Evolutionary conservation across 2,329 filamentous ascomycete species (phyloP).

Genomic region (Sphaerostilbella broomeana): DNA sequence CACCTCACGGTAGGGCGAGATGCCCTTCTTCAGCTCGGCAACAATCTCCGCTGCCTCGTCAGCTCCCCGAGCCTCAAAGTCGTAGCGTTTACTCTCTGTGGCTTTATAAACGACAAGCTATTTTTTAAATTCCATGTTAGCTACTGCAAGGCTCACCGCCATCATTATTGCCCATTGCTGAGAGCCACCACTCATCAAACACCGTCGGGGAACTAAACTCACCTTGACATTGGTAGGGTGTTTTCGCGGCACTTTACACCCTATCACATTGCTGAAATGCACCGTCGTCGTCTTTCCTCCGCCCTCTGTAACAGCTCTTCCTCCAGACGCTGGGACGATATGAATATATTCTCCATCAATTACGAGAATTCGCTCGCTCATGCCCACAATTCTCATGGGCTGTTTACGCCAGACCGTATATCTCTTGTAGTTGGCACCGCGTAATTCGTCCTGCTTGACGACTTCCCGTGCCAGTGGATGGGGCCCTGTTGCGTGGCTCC

Average conservation of each 20-base stretch:
- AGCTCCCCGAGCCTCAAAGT: constrained; percentile 69
- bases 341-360: constrained; percentile 85
- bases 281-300: constrained; percentile 71
- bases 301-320: constrained; percentile 58
- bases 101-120: constrained; percentile 67
- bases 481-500: constrained; percentile 46
- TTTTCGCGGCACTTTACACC: constrained; percentile 72
- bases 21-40: constrained; percentile 68
- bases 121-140: constrained; percentile 14
- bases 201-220: too few species aligned
- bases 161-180: neutral
- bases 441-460: constrained; percentile 52
- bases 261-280: constrained; percentile 75
- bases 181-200: too few species aligned
- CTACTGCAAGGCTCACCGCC: constrained; percentile 5
- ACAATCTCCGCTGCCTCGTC: constrained; percentile 76
- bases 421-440: constrained; percentile 59
- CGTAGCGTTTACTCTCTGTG: constrained; percentile 72
- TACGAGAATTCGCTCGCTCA: constrained; percentile 68
- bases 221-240: constrained; percentile 78
- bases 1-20: constrained; percentile 57
- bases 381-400: constrained; percentile 70
- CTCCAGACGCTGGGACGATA: constrained; percentile 65
- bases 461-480: constrained; percentile 63
- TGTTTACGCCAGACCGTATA: constrained; percentile 79